These are phyloP conservation scores for Gossypium turneri DNA, from an alignment of 345 rosid genomes.

Conservation along the genomic window DNA sequence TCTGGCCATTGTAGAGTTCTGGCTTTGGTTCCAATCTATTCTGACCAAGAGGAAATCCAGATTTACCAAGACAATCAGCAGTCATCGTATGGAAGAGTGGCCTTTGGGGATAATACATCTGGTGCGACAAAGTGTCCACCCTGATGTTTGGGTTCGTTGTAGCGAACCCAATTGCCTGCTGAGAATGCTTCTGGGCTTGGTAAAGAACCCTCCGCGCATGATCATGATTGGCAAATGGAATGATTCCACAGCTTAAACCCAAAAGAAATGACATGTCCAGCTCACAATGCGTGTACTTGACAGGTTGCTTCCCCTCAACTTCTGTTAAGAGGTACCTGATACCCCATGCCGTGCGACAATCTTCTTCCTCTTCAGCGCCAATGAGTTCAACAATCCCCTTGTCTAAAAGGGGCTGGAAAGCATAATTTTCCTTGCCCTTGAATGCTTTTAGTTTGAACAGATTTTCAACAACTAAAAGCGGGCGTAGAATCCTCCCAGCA, in stretches of 20 bases:
- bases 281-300: slow-evolving; percentile 68
- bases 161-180: slow-evolving; percentile 87
- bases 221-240: slow-evolving; percentile 88
- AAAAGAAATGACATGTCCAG: slow-evolving; percentile 75
- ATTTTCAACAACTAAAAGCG: slow-evolving; percentile 76
- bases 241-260: slow-evolving; percentile 81
- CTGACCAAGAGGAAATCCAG: slow-evolving; percentile 31
- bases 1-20: slow-evolving; percentile 79
- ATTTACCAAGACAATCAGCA: slow-evolving; percentile 65
- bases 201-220: slow-evolving; percentile 88
- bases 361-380: slow-evolving; percentile 94
- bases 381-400: slow-evolving; percentile 68
- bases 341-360: slow-evolving; percentile 69
- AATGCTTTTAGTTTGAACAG: slow-evolving; percentile 41
- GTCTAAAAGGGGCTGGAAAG: slow-evolving; percentile 57
- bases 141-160: slow-evolving; percentile 78
- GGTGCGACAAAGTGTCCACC: slow-evolving; percentile 78
- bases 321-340: slow-evolving; percentile 47
- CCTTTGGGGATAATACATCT: slow-evolving; percentile 75
- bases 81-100: slow-evolving; percentile 78
- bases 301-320: slow-evolving; percentile 27
- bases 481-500: slow-evolving; percentile 87
- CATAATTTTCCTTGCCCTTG: slow-evolving; percentile 40
- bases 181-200: slow-evolving; percentile 85
- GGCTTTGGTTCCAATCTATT: slow-evolving; percentile 43